phyloP scores from a whole-genome alignment of 192 early-diverging fungal genomes.

The Coemansia sp. region DNA sequence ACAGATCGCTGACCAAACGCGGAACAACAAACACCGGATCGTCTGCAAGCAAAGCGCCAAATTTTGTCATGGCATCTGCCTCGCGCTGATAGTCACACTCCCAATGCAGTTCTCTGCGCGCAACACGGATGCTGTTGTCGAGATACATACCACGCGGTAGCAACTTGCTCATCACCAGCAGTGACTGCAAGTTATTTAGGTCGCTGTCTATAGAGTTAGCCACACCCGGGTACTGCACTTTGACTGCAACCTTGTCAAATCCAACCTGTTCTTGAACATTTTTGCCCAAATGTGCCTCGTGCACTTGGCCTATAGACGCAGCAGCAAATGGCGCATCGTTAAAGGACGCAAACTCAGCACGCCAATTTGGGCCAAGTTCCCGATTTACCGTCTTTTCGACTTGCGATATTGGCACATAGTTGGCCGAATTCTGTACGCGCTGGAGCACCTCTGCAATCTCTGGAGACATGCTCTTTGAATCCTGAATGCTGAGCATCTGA shows the following conservation, averaged over 20 bases:
- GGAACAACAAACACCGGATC: slow-evolving; percentile 75
- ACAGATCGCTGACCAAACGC: slow-evolving; percentile 64
- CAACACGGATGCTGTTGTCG: slow-evolving; percentile 92
- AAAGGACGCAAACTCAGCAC: slow-evolving; percentile 65
- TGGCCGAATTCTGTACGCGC: slow-evolving; percentile 89
- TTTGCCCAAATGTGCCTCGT: slow-evolving; percentile 58
- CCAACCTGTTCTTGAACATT: slow-evolving; percentile 12
- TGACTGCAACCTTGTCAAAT: slow-evolving; percentile 72
- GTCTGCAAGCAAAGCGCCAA: slow-evolving; percentile 62
- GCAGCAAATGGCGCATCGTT: slow-evolving; percentile 87
- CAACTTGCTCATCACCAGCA: slow-evolving; percentile 79
- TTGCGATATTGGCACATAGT: slow-evolving; percentile 92
- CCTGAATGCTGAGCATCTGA: slow-evolving; percentile 97
- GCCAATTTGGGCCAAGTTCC: slow-evolving; percentile 77
- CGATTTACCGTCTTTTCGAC: slow-evolving; percentile 69
- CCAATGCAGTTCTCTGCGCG: slow-evolving; percentile 84
- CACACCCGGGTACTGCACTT: slow-evolving; percentile 97
- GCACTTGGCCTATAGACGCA: slow-evolving; percentile 85
- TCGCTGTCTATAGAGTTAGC: slow-evolving; percentile 86
- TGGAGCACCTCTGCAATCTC: slow-evolving; percentile 80
- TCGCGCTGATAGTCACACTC: slow-evolving; percentile 93
- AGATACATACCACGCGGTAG: slow-evolving; percentile 93
- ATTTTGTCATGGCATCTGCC: slow-evolving; percentile 71
- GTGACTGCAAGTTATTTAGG: slow-evolving; percentile 74
- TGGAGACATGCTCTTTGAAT: slow-evolving; percentile 69